A percentile compares a stretch with the other conserved stretches of the same genome.
phyloP scores from a whole-genome alignment of 768 basidiomycete species.

The Lactarius evosmus region DNA sequence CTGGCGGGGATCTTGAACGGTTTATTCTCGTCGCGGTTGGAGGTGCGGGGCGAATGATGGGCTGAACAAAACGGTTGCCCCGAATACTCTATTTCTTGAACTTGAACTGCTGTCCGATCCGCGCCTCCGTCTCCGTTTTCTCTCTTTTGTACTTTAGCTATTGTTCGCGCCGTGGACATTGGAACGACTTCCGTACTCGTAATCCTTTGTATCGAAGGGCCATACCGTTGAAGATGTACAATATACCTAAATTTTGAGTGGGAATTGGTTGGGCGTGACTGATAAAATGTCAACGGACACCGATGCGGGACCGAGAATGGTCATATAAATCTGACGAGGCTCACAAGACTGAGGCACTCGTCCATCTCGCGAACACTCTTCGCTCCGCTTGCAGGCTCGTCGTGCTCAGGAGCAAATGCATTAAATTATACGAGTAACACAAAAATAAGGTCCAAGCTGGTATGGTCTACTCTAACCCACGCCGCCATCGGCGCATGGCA shows the following conservation, averaged over 20 bases:
- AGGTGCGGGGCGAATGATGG: neutral
- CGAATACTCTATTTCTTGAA: neutral
- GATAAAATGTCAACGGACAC: neutral
- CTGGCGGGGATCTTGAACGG: slow-evolving; percentile 82
- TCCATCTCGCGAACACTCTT: neutral
- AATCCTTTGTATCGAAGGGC: neutral
- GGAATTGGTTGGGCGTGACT: neutral
- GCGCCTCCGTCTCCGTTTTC: neutral
- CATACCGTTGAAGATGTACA: neutral
- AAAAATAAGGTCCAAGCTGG: slow-evolving; percentile 1
- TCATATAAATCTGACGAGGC: neutral
- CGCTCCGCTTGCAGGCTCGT: neutral
- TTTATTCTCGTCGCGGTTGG: slow-evolving; percentile 45
- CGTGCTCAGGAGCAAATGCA: neutral
- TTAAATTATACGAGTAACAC: slow-evolving; percentile 17
- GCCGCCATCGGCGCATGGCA: neutral
- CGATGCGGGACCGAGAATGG: neutral
- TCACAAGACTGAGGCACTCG: neutral
- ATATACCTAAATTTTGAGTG: neutral
- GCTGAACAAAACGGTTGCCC: neutral
- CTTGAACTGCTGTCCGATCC: neutral
- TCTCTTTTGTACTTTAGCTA: no score
- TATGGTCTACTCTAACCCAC: slow-evolving; percentile 7
- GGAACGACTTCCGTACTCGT: neutral
- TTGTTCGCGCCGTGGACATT: neutral